Conservation (phyloP, 2,329 filamentous ascomycete species). For the Escovopsis sp. region DNA sequence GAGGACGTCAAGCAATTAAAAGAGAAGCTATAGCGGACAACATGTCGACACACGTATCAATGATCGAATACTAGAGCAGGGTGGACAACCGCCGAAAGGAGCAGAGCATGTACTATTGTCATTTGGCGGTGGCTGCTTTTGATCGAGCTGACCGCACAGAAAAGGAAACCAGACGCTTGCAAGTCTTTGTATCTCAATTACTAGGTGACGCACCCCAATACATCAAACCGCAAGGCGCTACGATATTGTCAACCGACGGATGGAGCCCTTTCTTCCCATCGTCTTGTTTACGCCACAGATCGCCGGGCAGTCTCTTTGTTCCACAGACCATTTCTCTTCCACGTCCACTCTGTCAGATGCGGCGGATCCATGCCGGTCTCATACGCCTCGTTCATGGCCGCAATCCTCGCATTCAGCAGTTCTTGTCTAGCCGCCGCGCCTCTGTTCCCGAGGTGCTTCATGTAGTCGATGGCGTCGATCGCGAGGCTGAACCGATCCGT, state of each 20-base stretch:
- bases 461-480: constrained; percentile 60
- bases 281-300: too few relatives aligned
- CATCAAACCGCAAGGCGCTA: too few relatives aligned
- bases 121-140: too few relatives aligned
- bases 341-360: constrained; percentile 50
- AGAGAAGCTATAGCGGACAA: constrained; percentile 32
- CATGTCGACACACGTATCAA: not conserved
- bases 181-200: too few relatives aligned
- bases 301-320: constrained; percentile 2
- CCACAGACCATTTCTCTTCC: constrained; percentile 35
- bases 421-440: constrained; percentile 47
- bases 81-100: too few relatives aligned
- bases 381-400: constrained; percentile 48
- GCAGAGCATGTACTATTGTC: too few relatives aligned
- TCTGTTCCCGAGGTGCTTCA: constrained; percentile 47
- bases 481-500: constrained; percentile 65
- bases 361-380: constrained; percentile 57
- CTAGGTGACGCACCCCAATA: too few relatives aligned
- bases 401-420: constrained; percentile 49
- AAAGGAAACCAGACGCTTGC: too few relatives aligned
- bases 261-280: too few relatives aligned
- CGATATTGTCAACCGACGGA: too few relatives aligned
- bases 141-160: too few relatives aligned
- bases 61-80: not conserved
- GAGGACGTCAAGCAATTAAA: constrained; percentile 44